phyloP scores from a whole-genome alignment of 1,284 basidiomycete genomes.

The Cryptococcus neoformans region DNA sequence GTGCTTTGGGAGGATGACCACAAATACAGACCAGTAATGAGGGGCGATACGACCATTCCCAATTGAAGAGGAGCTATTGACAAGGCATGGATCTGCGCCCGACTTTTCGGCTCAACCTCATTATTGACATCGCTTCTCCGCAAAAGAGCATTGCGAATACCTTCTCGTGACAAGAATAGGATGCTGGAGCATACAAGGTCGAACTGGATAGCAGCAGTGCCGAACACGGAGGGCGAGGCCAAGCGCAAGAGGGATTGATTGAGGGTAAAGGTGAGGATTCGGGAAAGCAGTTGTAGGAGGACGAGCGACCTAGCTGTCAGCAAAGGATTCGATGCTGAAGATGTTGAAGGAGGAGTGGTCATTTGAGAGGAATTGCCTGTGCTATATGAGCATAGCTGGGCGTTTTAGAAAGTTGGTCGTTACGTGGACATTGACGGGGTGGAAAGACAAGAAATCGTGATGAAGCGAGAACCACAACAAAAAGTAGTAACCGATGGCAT shows the following conservation, averaged over 20 bases:
- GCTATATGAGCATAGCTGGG: neutral
- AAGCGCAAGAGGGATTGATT: conserved; percentile 82
- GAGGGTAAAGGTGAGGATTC: conserved; percentile 78
- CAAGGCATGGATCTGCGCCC: conserved; percentile 19
- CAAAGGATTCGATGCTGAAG: conserved; percentile 14
- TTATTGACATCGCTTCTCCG: conserved; percentile 6
- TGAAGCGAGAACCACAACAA: no score
- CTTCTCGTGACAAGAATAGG: conserved; percentile 87
- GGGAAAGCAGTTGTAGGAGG: conserved; percentile 77
- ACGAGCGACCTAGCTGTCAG: conserved; percentile 69
- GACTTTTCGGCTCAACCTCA: neutral
- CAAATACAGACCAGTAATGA: conserved; percentile 57
- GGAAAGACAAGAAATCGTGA: no score
- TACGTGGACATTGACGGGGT: neutral
- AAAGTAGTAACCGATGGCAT: no score
- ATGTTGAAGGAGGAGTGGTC: neutral
- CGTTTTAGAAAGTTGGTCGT: neutral
- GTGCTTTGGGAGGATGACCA: conserved; percentile 55
- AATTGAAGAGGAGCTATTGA: conserved; percentile 54
- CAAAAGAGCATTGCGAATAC: conserved; percentile 77
- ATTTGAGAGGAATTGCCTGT: no score
- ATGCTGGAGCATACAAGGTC: conserved; percentile 83
- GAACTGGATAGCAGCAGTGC: conserved; percentile 80
- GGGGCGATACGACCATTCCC: conserved; percentile 57
- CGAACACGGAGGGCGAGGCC: conserved; percentile 80